Evolutionary conservation across 176 grass and related monocot species (phyloP).

Genomic region (Microstegium vimineum): DNA sequence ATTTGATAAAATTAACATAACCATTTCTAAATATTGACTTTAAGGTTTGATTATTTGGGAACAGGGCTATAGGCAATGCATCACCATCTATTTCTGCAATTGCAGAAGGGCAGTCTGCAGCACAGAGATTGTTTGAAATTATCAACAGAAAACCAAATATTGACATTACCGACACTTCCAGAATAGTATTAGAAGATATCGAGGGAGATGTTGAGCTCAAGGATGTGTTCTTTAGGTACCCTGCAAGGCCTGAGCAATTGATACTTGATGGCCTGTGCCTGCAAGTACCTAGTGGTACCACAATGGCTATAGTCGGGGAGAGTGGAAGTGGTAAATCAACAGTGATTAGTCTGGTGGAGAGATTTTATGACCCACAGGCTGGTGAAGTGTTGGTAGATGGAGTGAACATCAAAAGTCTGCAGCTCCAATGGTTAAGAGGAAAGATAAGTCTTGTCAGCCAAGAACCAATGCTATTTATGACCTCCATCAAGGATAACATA

Average conservation of each 20-base stretch:
- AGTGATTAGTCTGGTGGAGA: conserved; percentile 60
- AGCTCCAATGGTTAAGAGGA: conserved; percentile 62
- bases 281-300: conserved; percentile 47
- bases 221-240: conserved; percentile 69
- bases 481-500: conserved; percentile 77
- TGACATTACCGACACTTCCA: conserved; percentile 50
- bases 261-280: conserved; percentile 53
- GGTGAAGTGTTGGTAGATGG: conserved; percentile 70
- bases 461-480: conserved; percentile 74
- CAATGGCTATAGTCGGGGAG: conserved; percentile 83
- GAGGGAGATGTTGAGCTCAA: conserved; percentile 57
- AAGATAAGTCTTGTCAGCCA: conserved; percentile 80
- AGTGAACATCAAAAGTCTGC: conserved; percentile 67
- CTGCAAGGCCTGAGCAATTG: conserved; percentile 63
- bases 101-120: conserved; percentile 76
- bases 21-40: not conserved
- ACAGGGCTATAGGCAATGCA: conserved; percentile 73
- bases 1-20: not conserved
- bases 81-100: conserved; percentile 73
- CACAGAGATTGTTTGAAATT: conserved; percentile 62
- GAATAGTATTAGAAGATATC: conserved; percentile 56
- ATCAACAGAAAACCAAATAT: conserved; percentile 74
- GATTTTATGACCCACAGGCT: conserved; percentile 75
- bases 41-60: conserved; percentile 8
- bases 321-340: conserved; percentile 89